Conservation (phyloP, 73 alveolate species). For the Blepharisma stoltei region DNA sequence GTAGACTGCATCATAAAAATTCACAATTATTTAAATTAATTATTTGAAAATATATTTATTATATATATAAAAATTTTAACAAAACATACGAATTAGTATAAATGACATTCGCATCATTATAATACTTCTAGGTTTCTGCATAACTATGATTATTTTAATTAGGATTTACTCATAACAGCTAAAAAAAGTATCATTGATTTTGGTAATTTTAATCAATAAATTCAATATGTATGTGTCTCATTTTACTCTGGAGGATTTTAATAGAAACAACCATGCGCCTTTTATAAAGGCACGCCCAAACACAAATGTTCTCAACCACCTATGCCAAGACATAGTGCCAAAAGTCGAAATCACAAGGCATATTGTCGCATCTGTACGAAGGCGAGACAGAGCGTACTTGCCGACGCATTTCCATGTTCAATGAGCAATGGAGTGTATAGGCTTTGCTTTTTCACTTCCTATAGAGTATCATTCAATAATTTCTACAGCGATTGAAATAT, state of each 20-base stretch:
- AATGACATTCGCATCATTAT: too few relatives aligned
- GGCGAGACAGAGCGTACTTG: background rate
- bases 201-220: background rate
- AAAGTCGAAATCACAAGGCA: constrained; percentile 22
- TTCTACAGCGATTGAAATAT: constrained; percentile 14
- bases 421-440: constrained; percentile 28
- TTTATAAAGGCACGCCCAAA: background rate
- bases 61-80: too few relatives aligned
- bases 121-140: too few relatives aligned
- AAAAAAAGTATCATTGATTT: too few relatives aligned
- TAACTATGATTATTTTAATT: too few relatives aligned
- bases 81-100: too few relatives aligned
- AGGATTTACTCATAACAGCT: too few relatives aligned
- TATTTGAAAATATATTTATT: too few relatives aligned
- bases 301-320: constrained; percentile 8
- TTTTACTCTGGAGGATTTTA: constrained; percentile 1
- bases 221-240: background rate
- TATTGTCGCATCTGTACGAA: constrained; percentile 6
- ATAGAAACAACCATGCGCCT: background rate
- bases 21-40: too few relatives aligned
- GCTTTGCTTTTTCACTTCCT: constrained; percentile 26
- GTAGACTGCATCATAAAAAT: too few relatives aligned
- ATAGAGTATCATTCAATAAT: constrained; percentile 22
- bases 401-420: constrained; percentile 14
- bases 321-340: background rate